Base-by-base conservation (phyloP, 768 basidiomycete genomes). In the Mycena filopes region DNA sequence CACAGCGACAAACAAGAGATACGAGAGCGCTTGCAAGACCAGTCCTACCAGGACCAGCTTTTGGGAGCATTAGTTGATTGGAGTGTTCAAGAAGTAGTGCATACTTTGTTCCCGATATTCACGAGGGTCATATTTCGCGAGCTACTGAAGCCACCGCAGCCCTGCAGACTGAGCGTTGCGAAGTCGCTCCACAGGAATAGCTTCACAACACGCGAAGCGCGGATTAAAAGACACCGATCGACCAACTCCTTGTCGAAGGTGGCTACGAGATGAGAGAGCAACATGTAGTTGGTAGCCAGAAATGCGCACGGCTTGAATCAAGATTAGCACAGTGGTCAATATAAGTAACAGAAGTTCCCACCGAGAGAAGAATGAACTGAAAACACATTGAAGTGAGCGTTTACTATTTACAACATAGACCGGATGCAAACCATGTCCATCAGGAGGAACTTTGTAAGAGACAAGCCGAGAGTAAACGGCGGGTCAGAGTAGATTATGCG, bases 141-240 rank as follows among this genome's bases (percentile, higher is more conserved):
- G 1, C 74, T 72, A 0, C 76, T 74, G 21, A 82, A 57, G 4
- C 79, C 81, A 6, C 81, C 82, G 3, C 69, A 56, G 16, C 78
- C 81, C 67, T 89, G 87, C 21, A 86, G 77, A 12, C 83, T 53
- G 74, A 89, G 87, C 2, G 86, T 86, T 6, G 75, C 71, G 55
- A 87, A 69, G 65, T 89, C 87, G 54, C 54, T 56, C 62, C 77
- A 73, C 23, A 89, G 78, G 70, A 89, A 89, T 26, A 84, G 63
- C 43, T 76, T 64, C 11, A 83, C 82, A 65, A 88, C 77, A 28
- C 75, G 73, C 8, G 68, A 68, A 3, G 79, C 74, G 0, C 75
- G 74, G 25, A 88, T 69, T 25, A 82, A 63, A 10, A 87, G 73
- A 61, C 82, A 79, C 26, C 77, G 65, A 31, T 77, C 71, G 18